phyloP scores from a whole-genome alignment of 2,329 filamentous ascomycete genomes.

The Cercospora zeina region DNA sequence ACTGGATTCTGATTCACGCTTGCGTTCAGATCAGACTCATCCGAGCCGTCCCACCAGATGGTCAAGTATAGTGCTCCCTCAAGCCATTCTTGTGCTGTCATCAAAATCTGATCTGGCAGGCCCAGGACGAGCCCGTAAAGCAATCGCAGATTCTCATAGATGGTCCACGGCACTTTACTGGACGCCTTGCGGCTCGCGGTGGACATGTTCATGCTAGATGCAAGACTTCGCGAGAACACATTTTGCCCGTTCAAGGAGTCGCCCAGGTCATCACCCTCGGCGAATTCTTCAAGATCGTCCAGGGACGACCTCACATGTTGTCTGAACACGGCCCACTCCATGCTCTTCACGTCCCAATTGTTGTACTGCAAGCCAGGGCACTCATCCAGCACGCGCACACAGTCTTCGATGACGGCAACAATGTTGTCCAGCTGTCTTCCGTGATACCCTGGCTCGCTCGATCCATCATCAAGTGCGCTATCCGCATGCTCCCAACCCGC shows the following conservation, averaged over 20 bases:
- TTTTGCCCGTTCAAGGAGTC: slow-evolving; percentile 44
- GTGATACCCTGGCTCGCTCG: slow-evolving; percentile 67
- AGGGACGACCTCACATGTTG: slow-evolving; percentile 63
- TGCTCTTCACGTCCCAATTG: slow-evolving; percentile 80
- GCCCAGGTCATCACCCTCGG: slow-evolving; percentile 65
- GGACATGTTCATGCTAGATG: slow-evolving; percentile 59
- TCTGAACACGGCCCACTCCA: slow-evolving; percentile 82
- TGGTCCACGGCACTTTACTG: slow-evolving; percentile 82
- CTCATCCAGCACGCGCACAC: slow-evolving; percentile 67
- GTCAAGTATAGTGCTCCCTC: slow-evolving; percentile 82
- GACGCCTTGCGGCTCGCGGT: slow-evolving; percentile 72
- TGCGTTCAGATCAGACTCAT: slow-evolving; percentile 51
- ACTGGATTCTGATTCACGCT: slow-evolving; percentile 50
- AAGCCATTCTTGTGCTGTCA: slow-evolving; percentile 83
- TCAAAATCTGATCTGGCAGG: slow-evolving; percentile 70
- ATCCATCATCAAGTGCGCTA: slow-evolving; percentile 58
- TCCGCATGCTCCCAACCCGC: slow-evolving; percentile 78
- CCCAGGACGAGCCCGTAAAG: slow-evolving; percentile 82
- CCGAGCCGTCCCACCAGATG: slow-evolving; percentile 89
- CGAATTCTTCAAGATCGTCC: slow-evolving; percentile 71
- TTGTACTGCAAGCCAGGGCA: slow-evolving; percentile 67
- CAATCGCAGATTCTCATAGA: slow-evolving; percentile 80
- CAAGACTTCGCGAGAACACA: slow-evolving; percentile 30
- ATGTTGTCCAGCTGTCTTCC: slow-evolving; percentile 77
- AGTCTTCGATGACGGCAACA: slow-evolving; percentile 62